These are phyloP conservation scores for Penicillium vulpinum DNA, from an alignment of 2,329 filamentous ascomycete species.

Conservation along the genomic window DNA sequence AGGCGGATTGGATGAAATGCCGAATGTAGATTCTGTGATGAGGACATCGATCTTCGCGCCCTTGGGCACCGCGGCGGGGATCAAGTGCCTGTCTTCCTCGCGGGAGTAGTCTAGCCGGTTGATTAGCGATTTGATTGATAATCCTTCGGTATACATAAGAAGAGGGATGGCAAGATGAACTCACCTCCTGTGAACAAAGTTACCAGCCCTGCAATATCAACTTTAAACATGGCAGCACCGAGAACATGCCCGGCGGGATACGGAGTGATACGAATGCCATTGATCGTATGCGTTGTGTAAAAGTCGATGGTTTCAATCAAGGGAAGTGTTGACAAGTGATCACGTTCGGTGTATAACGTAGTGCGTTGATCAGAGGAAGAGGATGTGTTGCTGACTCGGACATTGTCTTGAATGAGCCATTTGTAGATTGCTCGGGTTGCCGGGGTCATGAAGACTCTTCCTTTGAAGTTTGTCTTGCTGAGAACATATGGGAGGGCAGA, in stretches of 20 bases:
- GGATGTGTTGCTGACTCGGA: constrained; percentile 75
- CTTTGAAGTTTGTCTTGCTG: constrained; percentile 96
- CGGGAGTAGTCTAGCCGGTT: constrained; percentile 73
- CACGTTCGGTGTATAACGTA: constrained; percentile 87
- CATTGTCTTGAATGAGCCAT: constrained; percentile 96
- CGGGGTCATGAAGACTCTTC: constrained; percentile 98
- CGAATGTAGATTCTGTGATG: constrained; percentile 97
- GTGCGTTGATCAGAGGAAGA: constrained; percentile 63
- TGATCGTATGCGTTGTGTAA: constrained; percentile 95
- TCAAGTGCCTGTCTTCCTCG: constrained; percentile 91
- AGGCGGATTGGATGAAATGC: constrained; percentile 89
- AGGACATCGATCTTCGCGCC: constrained; percentile 92
- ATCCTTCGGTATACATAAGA: too few species aligned
- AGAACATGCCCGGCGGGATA: constrained; percentile 98
- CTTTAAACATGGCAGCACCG: constrained; percentile 95
- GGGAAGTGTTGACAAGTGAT: constrained; percentile 89
- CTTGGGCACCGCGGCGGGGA: constrained; percentile 86
- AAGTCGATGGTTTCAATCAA: constrained; percentile 98
- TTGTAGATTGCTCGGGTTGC: constrained; percentile 99
- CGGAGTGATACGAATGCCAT: constrained; percentile 92
- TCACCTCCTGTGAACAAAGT: constrained; percentile 84
- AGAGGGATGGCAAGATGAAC: neutral
- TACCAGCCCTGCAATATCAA: constrained; percentile 94
- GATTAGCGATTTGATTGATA: neutral
- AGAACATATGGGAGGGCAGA: constrained; percentile 96